Percentiles rank a stretch among this genome's conserved stretches.
phyloP scores from a whole-genome alignment of 108 stramenopile species.

The Pinguiococcus pyrenoidosus region DNA sequence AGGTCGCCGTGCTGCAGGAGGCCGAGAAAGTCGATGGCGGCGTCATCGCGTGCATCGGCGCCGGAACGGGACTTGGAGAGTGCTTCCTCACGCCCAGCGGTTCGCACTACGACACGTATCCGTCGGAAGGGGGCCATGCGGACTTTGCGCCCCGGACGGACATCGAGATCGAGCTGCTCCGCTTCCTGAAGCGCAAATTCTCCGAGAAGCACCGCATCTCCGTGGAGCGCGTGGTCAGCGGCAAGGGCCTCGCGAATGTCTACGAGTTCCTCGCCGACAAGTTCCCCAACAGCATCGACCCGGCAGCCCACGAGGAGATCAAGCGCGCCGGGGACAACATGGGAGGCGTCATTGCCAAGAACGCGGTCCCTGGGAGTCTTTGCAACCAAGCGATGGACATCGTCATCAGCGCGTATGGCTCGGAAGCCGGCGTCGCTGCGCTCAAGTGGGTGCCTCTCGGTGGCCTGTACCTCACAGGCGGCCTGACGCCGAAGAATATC shows the following conservation, averaged over 20 bases:
- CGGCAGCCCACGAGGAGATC: constrained; percentile 32
- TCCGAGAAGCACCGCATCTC: constrained; percentile 53
- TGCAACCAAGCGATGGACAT: constrained; percentile 32
- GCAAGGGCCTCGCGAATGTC: constrained; percentile 78
- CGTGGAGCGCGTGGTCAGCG: constrained; percentile 84
- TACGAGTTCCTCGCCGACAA: constrained; percentile 81
- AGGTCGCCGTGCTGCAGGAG: constrained; percentile 7
- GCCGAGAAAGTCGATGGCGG: constrained; percentile 14
- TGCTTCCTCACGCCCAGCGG: constrained; percentile 56
- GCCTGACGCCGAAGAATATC: constrained; percentile 88
- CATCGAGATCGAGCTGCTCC: constrained; percentile 54
- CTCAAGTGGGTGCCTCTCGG: constrained; percentile 84
- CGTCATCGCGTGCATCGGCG: constrained; percentile 83
- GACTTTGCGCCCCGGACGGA: constrained; percentile 71
- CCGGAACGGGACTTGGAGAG: constrained; percentile 91
- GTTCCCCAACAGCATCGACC: constrained; percentile 54
- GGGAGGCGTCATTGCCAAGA: constrained; percentile 14
- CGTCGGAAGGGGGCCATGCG: constrained; percentile 89
- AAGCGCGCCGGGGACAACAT: constrained; percentile 21
- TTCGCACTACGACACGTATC: constrained; percentile 65
- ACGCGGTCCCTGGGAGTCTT: constrained; percentile 2
- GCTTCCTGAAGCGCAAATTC: constrained; percentile 55
- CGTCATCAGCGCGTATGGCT: constrained; percentile 61
- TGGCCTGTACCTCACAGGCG: constrained; percentile 85
- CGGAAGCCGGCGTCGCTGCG: constrained; percentile 67